Percentiles rank a stretch among this genome's conserved stretches.
Conservation (phyloP, 2,329 filamentous ascomycete genomes). For the Talaromyces sp. region DNA sequence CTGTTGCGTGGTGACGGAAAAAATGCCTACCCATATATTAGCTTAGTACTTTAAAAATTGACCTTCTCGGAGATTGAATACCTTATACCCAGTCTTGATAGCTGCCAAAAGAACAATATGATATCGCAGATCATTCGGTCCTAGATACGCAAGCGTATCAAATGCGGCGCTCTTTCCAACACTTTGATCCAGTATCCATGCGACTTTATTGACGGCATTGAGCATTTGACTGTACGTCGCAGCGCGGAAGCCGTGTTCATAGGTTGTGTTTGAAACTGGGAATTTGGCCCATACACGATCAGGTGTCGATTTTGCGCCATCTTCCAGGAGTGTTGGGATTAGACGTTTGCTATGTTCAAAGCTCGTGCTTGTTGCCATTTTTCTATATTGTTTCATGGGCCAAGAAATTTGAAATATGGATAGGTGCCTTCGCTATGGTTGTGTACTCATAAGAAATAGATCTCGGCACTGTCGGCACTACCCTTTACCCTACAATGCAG, state of each 20-base stretch:
- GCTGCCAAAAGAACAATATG: slow-evolving; percentile 23
- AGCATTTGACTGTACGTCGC: slow-evolving; percentile 17
- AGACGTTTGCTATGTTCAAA: not conserved
- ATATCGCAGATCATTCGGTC: slow-evolving; percentile 23
- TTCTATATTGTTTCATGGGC: not conserved
- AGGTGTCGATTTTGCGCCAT: not conserved
- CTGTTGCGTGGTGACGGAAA: slow-evolving; percentile 14
- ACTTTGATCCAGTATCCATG: slow-evolving; percentile 20
- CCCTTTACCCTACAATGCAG: too few species aligned
- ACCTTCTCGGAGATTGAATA: not conserved
- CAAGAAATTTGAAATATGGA: too few species aligned
- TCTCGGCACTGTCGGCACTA: too few species aligned
- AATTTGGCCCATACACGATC: slow-evolving; percentile 15
- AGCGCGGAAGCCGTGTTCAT: slow-evolving; percentile 17
- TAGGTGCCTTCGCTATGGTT: not conserved
- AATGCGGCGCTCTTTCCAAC: slow-evolving; percentile 14
- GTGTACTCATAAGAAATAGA: not conserved
- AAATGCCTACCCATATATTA: not conserved
- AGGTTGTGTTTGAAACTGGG: not conserved
- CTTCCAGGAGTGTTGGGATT: not conserved
- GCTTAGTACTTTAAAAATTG: not conserved
- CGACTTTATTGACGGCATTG: slow-evolving; percentile 20
- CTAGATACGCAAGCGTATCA: slow-evolving; percentile 25
- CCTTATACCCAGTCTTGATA: slow-evolving; percentile 25
- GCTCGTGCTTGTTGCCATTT: too few species aligned